Conservation (phyloP, 345 rosid genomes). For the Eucalyptus melliodora region DNA sequence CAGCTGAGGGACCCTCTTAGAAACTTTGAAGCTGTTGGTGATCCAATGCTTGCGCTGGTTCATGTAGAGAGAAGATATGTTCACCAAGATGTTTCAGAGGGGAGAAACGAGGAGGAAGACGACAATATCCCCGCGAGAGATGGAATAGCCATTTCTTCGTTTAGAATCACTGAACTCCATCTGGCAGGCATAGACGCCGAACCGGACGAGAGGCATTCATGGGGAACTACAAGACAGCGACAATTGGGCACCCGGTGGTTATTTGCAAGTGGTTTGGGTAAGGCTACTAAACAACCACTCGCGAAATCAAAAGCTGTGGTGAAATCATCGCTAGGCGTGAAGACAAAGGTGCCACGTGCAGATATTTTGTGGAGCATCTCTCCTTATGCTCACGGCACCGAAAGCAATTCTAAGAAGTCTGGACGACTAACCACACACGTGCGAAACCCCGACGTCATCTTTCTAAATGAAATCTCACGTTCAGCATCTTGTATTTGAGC, state of each 20-base stretch:
- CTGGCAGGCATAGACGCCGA: conserved; percentile 48
- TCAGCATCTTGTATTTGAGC: background rate
- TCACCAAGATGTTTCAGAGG: conserved; percentile 1
- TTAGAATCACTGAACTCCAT: conserved; percentile 36
- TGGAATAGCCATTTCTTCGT: conserved; percentile 3
- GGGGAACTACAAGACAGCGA: conserved; percentile 40
- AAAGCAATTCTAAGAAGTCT: conserved; percentile 1
- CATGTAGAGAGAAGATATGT: conserved; percentile 39
- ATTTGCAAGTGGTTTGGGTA: conserved; percentile 36
- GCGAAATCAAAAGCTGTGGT: conserved; percentile 30
- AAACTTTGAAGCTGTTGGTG: conserved; percentile 62
- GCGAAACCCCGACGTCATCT: conserved; percentile 43
- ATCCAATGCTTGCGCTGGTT: conserved; percentile 61
- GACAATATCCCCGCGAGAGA: background rate
- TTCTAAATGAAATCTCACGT: conserved; percentile 10
- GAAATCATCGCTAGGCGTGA: conserved; percentile 6
- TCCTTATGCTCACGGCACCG: conserved; percentile 1
- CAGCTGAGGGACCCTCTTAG: conserved; percentile 60
- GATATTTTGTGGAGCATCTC: conserved; percentile 66
- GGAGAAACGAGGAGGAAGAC: background rate
- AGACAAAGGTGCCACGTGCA: background rate
- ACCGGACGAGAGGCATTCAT: conserved; percentile 16
- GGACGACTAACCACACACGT: conserved; percentile 9
- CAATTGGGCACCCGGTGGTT: conserved; percentile 60
- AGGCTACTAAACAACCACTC: conserved; percentile 20